Base-by-base conservation (phyloP, 2,329 filamentous ascomycete genomes). In the Byssochlamys sp. region DNA sequence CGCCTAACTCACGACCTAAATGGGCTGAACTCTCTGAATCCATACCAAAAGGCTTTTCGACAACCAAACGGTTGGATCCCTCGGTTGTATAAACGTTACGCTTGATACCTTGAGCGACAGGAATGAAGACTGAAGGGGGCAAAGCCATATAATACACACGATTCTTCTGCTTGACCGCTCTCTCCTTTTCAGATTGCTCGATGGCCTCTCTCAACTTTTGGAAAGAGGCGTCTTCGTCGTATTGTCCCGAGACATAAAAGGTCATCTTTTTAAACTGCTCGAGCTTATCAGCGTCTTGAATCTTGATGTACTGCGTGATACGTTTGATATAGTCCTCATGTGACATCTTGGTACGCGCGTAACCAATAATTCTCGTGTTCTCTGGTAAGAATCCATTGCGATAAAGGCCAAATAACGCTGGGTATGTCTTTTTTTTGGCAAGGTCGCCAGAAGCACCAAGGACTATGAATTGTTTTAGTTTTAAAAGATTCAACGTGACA, bases 321-420 rank as follows among this genome's bases (percentile, higher is more conserved):
- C 94, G 85, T 78, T 87, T 89, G 72, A 97, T 83, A 80, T 89
- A 97, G 76, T 97, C 94, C 63, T 90, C 86, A 70, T 92, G 91
- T 79, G 97, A 91, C 94, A 99, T 99, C 82, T 96, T 96, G 67
- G 94, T 99, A 73, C 94, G 87, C 69, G 94, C 94, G 89, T 99
- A 99, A 80, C 94, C 94, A 69, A 99, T 86, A 73, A 99, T 96
- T 77, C 86, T 89, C 77, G 96, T 91, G 76, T 95, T 91, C 78
- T 95, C 95, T 68, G 77, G 94, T 55, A 99, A 88, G 81, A 97
- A 99, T 78, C 96, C 92, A 81, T 99, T 99, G 73, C 94, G 90
- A 80, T 92, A 96, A n/a, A n/a, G n/a, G n/a, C n/a, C n/a, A n/a
- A n/a, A n/a, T n/a, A n/a, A n/a, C n/a, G n/a, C n/a, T n/a, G n/a